Evolutionary conservation across 2,329 filamentous ascomycete species (phyloP), one percentile per base, ranked within the genome.

Genomic region (Simplicillium aogashimaense): DNA sequence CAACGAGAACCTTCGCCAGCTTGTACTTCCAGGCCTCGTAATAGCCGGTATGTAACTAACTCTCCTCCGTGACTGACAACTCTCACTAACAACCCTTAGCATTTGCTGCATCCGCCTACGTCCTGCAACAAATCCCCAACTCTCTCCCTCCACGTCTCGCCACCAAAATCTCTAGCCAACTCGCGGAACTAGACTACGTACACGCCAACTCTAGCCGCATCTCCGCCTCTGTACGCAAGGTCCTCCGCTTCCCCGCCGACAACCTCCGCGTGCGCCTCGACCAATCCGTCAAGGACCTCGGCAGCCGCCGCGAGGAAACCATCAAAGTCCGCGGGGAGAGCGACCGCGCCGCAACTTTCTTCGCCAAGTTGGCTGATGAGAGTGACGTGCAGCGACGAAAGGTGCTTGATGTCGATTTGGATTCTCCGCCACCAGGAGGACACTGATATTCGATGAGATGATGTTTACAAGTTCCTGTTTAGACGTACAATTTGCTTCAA

Each of bases 141-240:
- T 92, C 90, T 1, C 78, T 98, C 1, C 92, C 92, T 2, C 83
- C 82, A 39, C 87, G 88, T 10, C 76, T 98, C 6, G 83, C 83
- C 33, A 74, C 74, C 54, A 97, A 97, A 65, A 84, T 98, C 43
- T 82, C 87, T 2, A 69, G 77, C 28, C 86, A 88, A 53, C 79
- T 98, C 30, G 67, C 76, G 7, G 75, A 83, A 14, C 79, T 95
- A 54, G 92, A 98, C 65, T 98, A 97, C 57, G 86, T 92, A 1
- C 92, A 98, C 61, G 66, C 77, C 48, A 98, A 98, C 65, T 79
- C 88, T 35, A 70, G 75, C 14, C 85, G 92, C 40, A 94, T 98
- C 53, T 82, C 86, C 16, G 74, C 78, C 18, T 84, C 94, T 40
- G 87, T 95, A 33, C 86, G 90, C 50, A 86, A 88, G 57, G 87